These are phyloP conservation scores for Fraxinus paxiana DNA, from an alignment of 305 asterid genomes.

Conservation along the genomic window DNA sequence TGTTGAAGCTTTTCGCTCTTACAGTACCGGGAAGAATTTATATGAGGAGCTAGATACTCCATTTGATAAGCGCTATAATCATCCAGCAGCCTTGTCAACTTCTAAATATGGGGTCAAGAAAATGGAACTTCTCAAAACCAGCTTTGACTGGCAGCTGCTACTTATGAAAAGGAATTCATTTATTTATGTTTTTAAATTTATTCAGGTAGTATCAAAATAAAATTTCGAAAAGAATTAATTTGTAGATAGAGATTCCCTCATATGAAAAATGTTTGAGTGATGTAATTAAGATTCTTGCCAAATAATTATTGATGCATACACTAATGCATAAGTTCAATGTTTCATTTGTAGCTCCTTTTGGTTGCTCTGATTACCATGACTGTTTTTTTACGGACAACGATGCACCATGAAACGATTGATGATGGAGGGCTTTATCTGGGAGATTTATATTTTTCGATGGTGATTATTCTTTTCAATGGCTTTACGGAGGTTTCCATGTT, in stretches of 20 bases:
- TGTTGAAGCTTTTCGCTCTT: background rate
- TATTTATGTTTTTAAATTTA: constrained; percentile 75
- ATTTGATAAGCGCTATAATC: background rate
- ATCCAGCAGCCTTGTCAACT: constrained; percentile 1
- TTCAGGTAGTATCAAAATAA: constrained; percentile 59
- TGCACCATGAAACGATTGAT: constrained; percentile 75
- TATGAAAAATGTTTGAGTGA: constrained; percentile 14
- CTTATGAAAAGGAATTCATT: constrained; percentile 84
- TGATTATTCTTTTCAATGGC: constrained; percentile 71
- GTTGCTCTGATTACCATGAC: constrained; percentile 95
- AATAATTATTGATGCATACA: constrained; percentile 9
- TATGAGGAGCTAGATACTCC: background rate
- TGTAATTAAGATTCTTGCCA: background rate
- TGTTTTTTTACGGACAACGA: constrained; percentile 79
- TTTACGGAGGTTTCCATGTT: constrained; percentile 53
- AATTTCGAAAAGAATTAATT: background rate
- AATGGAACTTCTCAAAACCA: background rate
- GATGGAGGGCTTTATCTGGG: constrained; percentile 94
- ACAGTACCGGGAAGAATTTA: background rate
- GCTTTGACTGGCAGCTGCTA: constrained; percentile 67
- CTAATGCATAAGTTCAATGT: constrained; percentile 28
- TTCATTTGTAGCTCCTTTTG: constrained; percentile 64
- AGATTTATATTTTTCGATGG: constrained; percentile 72
- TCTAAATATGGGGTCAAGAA: background rate
- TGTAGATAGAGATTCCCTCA: background rate